A percentile compares a stretch with the other conserved stretches of the same genome.
These are phyloP conservation scores for Pichia sp. DNA, from an alignment of 1,139 yeast species.

Conservation along the genomic window DNA sequence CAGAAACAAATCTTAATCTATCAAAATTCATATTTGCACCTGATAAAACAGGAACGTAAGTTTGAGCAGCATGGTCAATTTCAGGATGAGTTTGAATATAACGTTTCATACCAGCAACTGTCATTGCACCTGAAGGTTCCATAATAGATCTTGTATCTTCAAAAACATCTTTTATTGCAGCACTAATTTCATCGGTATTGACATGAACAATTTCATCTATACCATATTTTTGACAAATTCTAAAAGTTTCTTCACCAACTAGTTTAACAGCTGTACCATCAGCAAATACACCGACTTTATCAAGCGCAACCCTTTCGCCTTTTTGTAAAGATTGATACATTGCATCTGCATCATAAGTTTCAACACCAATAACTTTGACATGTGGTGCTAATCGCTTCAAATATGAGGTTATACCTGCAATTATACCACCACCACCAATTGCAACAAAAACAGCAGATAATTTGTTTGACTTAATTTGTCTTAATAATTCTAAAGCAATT, in stretches of 20 bases:
- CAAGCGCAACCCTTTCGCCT: slow-evolving; percentile 49
- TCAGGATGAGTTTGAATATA: slow-evolving; percentile 63
- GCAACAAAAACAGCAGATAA: slow-evolving; percentile 86
- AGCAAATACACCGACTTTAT: slow-evolving; percentile 93
- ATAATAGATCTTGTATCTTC: slow-evolving; percentile 92
- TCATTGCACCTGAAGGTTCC: slow-evolving; percentile 95
- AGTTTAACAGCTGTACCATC: slow-evolving; percentile 98
- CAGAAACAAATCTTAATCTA: slow-evolving; percentile 92
- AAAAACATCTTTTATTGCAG: slow-evolving; percentile 93
- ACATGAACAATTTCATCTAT: slow-evolving; percentile 88
- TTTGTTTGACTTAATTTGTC: slow-evolving; percentile 75
- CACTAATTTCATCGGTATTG: slow-evolving; percentile 91
- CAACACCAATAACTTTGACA: slow-evolving; percentile 91
- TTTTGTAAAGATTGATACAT: slow-evolving; percentile 63
- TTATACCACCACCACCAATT: slow-evolving; percentile 95
- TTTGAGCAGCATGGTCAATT: slow-evolving; percentile 61
- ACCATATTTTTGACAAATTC: slow-evolving; percentile 59
- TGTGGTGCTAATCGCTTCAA: slow-evolving; percentile 96
- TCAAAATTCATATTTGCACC: slow-evolving; percentile 99
- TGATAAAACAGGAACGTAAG: slow-evolving; percentile 79
- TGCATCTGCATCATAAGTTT: slow-evolving; percentile 92
- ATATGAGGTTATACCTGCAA: slow-evolving; percentile 87
- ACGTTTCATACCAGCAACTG: slow-evolving; percentile 90
- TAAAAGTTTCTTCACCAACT: slow-evolving; percentile 86
- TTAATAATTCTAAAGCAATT: slow-evolving; percentile 82